phyloP scores from a whole-genome alignment of 805 yeast species.

The Cyberlindnera lachancei region DNA sequence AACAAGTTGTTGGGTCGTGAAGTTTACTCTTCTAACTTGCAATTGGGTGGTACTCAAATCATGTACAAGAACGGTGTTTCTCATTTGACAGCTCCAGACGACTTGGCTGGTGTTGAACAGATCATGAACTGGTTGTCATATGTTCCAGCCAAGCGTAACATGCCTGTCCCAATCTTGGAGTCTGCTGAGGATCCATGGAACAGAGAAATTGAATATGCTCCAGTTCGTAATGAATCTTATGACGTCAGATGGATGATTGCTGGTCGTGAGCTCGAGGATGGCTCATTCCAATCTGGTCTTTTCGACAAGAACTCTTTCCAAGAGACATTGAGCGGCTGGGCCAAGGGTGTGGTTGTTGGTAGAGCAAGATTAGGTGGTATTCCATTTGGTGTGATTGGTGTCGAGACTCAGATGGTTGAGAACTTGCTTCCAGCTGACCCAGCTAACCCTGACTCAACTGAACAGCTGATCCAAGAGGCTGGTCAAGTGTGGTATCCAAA shows the following conservation, averaged over 20 bases:
- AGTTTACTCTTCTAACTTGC: slow-evolving; percentile 93
- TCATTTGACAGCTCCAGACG: slow-evolving; percentile 94
- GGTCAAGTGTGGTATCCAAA: slow-evolving; percentile 99
- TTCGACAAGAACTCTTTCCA: slow-evolving; percentile 92
- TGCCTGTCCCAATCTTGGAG: slow-evolving; percentile 86
- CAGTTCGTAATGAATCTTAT: slow-evolving; percentile 63
- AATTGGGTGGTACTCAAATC: slow-evolving; percentile 98
- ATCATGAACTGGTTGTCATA: slow-evolving; percentile 94
- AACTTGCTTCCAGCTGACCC: slow-evolving; percentile 96
- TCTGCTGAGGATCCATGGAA: slow-evolving; percentile 80
- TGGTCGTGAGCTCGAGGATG: slow-evolving; percentile 66
- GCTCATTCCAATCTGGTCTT: slow-evolving; percentile 75
- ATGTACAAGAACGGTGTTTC: slow-evolving; percentile 99
- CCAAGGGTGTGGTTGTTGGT: slow-evolving; percentile 96
- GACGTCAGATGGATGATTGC: slow-evolving; percentile 94
- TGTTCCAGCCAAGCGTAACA: slow-evolving; percentile 82
- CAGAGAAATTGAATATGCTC: slow-evolving; percentile 78
- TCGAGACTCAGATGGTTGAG: slow-evolving; percentile 86
- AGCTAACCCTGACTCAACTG: slow-evolving; percentile 94
- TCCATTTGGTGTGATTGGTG: slow-evolving; percentile 97
- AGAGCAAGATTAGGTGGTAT: slow-evolving; percentile 98
- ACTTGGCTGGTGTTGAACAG: slow-evolving; percentile 91
- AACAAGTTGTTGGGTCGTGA: slow-evolving; percentile 95
- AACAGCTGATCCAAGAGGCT: slow-evolving; percentile 82
- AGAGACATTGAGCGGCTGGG: slow-evolving; percentile 98